Evolutionary conservation across 805 yeast species (phyloP), one percentile per base, ranked within the genome.

Genomic region (Saturnispora quitensis): DNA sequence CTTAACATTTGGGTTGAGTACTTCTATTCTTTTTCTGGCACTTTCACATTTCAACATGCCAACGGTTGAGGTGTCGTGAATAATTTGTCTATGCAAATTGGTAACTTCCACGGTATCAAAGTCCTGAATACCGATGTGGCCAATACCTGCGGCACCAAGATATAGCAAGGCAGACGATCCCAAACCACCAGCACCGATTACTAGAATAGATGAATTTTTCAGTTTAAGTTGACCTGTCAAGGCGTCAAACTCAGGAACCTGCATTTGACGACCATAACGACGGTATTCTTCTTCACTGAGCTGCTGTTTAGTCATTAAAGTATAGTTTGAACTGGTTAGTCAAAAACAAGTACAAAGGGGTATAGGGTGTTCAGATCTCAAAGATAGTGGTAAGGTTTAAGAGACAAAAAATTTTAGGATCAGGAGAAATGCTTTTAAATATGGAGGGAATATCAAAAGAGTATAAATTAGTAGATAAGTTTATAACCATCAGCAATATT

Each of bases 151-250:
- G 0, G 95, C 97, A 0, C 83, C 82, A 2, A 93, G 68, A 62
- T 93, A 93, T 43, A 86, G 73, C 47, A 91, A 66, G 0, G 95
- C 95, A 0, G 99, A 97, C 58, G 95, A 84, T 0, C 99, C 98
- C 6, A 93, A 72, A 0, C 99, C 99, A 10, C 99, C 99, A 0
- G 97, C 97, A 1, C 99, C 99, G 7, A 93, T 75, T 0, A 93
- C 90, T 25, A 91, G 66, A 0, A 90, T 77, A 48, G 72, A 77
- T 2, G 91, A 53, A 0, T 65, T 57, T 56, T 81, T 82, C 45
- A 93, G 66, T 43, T 68, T 70, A 7, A 75, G 48, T 64, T 93
- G 99, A 2, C 81, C 75, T 1, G 66, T 53, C 3, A 68, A 48
- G 3, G 59, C 53, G 1, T 89, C 88, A 48, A 89, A 72, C 53